These are phyloP conservation scores for Perkinsus olseni DNA, from an alignment of 169 alveolate species.

Conservation along the genomic window DNA sequence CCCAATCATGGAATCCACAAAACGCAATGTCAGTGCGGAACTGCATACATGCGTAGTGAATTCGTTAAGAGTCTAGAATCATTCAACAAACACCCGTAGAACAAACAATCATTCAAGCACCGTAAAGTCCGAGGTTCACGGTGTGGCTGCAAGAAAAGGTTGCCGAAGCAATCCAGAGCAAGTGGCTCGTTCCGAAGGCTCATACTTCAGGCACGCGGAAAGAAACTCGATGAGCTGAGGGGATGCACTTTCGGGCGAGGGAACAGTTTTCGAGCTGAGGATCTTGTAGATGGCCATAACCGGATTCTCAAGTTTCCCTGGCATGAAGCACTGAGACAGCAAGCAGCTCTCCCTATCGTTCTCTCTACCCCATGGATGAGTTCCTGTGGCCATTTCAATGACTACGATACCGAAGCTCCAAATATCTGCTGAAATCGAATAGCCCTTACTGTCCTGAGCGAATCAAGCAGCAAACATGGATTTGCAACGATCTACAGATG, in stretches of 20 bases:
- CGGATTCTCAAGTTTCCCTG: neutral
- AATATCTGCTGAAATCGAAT: conserved; percentile 19
- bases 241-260: neutral
- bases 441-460: neutral
- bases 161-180: neutral
- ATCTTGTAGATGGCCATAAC: neutral
- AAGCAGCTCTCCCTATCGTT: neutral
- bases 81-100: too few species aligned
- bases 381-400: conserved; percentile 42
- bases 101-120: too few species aligned
- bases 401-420: conserved; percentile 43
- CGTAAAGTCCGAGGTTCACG: neutral
- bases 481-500: neutral
- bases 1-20: too few species aligned
- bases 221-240: neutral
- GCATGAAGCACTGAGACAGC: neutral
- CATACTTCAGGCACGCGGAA: neutral
- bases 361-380: conserved; percentile 21
- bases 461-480: neutral
- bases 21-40: too few species aligned
- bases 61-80: too few species aligned
- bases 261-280: neutral
- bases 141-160: neutral
- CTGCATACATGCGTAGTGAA: too few species aligned
- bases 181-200: neutral